phyloP scores from a whole-genome alignment of 2,329 filamentous ascomycete genomes.

The Paecilomyces dactylethromorphus region DNA sequence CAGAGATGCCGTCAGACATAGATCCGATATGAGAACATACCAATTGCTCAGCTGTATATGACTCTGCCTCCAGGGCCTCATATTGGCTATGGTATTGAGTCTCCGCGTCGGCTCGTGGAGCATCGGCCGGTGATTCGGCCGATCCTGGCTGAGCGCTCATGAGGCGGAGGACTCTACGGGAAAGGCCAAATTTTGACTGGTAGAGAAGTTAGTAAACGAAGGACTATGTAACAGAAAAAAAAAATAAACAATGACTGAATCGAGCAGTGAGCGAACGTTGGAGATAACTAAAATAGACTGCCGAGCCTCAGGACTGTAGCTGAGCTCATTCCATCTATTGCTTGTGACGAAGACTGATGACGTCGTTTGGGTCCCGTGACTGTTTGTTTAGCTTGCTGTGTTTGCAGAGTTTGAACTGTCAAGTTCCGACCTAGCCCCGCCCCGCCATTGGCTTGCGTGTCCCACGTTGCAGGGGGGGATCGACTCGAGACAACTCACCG shows the following conservation, averaged over 20 bases:
- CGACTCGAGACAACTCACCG: constrained; percentile 1
- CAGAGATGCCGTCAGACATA: constrained; percentile 2
- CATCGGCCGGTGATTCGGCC: constrained; percentile 13
- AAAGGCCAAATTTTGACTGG: background rate
- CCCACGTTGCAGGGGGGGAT: background rate
- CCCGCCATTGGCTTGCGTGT: constrained; percentile 4
- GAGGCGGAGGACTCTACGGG: constrained; percentile 4
- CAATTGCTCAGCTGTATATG: constrained; percentile 50
- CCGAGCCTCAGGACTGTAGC: background rate
- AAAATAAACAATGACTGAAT: background rate
- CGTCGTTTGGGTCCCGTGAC: constrained; percentile 15
- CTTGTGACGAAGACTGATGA: constrained; percentile 16
- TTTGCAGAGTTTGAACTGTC: constrained; percentile 21
- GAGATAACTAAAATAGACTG: background rate
- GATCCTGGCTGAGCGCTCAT: constrained; percentile 19
- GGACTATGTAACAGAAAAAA: background rate
- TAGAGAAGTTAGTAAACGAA: background rate
- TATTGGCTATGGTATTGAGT: constrained; percentile 15
- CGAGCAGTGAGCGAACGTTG: background rate
- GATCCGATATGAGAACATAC: constrained; percentile 28
- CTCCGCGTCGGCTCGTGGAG: constrained; percentile 11
- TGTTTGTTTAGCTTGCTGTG: constrained; percentile 14
- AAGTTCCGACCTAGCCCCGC: constrained; percentile 9
- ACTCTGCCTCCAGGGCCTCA: constrained; percentile 39
- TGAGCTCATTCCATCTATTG: background rate